Conservation (phyloP, 352 stramenopile species). For the Phytophthora macrochlamydospora region DNA sequence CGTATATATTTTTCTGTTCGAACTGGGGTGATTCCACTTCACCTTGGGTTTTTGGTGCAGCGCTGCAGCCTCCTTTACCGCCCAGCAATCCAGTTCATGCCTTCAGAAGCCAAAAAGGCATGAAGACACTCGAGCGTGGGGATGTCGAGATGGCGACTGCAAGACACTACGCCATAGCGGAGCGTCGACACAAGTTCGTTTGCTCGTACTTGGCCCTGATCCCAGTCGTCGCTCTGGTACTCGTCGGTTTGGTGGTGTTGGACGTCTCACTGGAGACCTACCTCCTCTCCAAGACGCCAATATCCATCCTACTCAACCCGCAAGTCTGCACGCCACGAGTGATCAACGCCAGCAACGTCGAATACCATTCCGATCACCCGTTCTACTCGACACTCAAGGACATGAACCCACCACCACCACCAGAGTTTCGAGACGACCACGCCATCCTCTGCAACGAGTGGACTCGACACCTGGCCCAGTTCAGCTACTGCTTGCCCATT, state of each 20-base stretch:
- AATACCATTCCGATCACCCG: background rate
- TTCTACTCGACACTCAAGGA: background rate
- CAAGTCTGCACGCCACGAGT: background rate
- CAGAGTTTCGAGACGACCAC: background rate
- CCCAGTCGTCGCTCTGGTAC: constrained; percentile 1
- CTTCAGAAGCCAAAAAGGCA: background rate
- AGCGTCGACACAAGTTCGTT: constrained; percentile 2
- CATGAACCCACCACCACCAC: background rate
- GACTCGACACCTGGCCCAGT: background rate
- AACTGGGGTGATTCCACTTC: background rate
- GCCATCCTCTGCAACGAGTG: background rate
- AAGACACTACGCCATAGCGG: background rate
- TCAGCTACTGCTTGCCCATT: constrained; percentile 46
- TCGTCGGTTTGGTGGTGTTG: constrained; percentile 8
- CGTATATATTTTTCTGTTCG: too few species aligned
- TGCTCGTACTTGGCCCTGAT: constrained; percentile 1
- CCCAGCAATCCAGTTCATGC: background rate
- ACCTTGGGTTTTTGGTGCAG: background rate
- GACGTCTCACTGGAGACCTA: constrained; percentile 14
- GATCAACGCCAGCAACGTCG: background rate
- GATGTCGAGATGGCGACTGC: background rate
- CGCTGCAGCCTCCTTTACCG: background rate
- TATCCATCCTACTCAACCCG: constrained; percentile 5
- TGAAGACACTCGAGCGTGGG: background rate
- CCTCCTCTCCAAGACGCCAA: constrained; percentile 1